Conservation (phyloP, 306 rosid genomes). For the Pyrus pyrifolia region DNA sequence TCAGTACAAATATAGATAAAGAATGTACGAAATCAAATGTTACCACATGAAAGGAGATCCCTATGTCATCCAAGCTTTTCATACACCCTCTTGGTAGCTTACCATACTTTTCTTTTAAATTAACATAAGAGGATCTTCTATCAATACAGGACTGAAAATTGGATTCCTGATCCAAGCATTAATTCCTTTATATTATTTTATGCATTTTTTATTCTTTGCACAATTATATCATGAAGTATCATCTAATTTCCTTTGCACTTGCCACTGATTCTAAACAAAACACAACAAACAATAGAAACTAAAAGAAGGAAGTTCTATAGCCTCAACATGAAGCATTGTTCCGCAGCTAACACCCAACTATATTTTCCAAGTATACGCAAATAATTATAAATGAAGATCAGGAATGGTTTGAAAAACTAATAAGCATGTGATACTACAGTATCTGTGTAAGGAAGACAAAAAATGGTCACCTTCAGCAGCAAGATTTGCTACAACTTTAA, state of each 20-base stretch:
- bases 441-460: background rate
- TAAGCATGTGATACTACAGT: constrained; percentile 7
- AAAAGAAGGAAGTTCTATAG: background rate
- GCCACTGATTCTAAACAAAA: background rate
- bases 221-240: background rate
- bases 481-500: constrained; percentile 98
- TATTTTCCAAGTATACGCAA: background rate
- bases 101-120: background rate
- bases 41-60: background rate
- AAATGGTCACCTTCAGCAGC: constrained; percentile 85
- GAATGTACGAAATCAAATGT: background rate
- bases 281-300: background rate
- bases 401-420: background rate
- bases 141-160: background rate
- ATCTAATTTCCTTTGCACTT: background rate
- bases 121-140: background rate
- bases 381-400: background rate
- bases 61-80: background rate
- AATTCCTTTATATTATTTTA: background rate
- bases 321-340: background rate
- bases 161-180: background rate
- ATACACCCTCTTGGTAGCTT: background rate
- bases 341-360: background rate
- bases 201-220: background rate
- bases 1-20: background rate